Evolutionary conservation across 495 filamentous ascomycete species (phyloP), one percentile per base, ranked within the genome.

Genomic region (Penicillium psychrofluorescens): DNA sequence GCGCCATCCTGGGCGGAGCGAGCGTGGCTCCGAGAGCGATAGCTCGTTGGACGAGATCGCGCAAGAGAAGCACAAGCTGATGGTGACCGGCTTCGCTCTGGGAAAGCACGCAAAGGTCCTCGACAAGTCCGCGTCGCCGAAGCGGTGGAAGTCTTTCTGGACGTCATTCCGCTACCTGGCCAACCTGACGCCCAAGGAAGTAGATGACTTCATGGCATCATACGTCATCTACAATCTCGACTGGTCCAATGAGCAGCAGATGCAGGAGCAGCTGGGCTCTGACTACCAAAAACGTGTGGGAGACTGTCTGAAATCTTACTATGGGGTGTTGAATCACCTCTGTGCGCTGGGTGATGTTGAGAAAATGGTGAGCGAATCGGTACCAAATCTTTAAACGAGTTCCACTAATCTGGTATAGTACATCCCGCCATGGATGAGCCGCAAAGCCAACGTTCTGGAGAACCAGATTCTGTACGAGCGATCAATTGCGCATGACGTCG

Each of bases 191-290:
- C 74, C 74, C 11, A 67, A 79, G 55, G 62, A 83, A 52, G 76
- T 81, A 9, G 77, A 79, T 45, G 75, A 78, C 50, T 83, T 80
- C 63, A 81, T 83, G 79, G 73, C 74, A 7, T 83, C 79, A 9
- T 83, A 83, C 50, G 67, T 79, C 53, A 81, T 83, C 50, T 81
- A 83, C 63, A 80, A 80, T 53, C 65, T 81, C 7, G 79, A 83
- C 55, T 83, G 79, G 79, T 71, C 68, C 35, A 66, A 83, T 52
- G 72, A 78, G 50, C 58, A 70, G 36, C 64, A 75, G 45, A 81
- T 83, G 79, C 59, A 70, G 35, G 68, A 73, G 40, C 65, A 59
- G 5, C 65, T 83, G n/a, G 79, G 79, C 6, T 68, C 73, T 9
- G 61, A 76, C 45, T 83, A 83, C 55, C 77, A 77, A 45, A 55